Base-by-base conservation (phyloP, 345 rosid species). In the Boechera divaricarpa region DNA sequence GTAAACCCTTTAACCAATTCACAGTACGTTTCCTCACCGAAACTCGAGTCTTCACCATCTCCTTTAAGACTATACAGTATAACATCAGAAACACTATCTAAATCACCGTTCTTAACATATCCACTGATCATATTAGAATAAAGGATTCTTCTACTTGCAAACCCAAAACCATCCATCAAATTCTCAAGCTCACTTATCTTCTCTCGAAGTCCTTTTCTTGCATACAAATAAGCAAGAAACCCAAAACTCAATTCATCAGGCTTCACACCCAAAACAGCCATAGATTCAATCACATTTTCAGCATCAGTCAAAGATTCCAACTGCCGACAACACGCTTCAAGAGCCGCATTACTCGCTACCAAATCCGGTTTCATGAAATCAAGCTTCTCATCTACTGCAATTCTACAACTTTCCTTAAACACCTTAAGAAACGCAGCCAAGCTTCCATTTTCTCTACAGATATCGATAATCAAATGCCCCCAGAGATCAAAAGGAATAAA, bases 161-260 rank as follows among this genome's bases (percentile, higher is more conserved):
- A 87, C 35, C 93, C 90, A 72, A 90, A 89, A 38, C 84, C 86
- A 54, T 48, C 53, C 84, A 92, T 86, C 77, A 91, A 72, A 79
- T 47, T 68, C 75, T 91, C 85, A 44, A 95, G 77, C 83, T 95
- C 96, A 6, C 26, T 41, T 26, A 91, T 83, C 88, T 89, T 95
- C 61, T 86, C 87, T 51, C 64, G 47, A 51, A 85, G 80, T 63
- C 94, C 99, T 63, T 91, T 88, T 6, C 87, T 63, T n/a, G 97
- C 97, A 83, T 89, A 92, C 77, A 95, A 76, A 77, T 95, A 92
- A 74, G 86, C 87, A 68, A 95, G 94, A 81, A 85, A 88, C 63
- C 96, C 97, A 63, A 94, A 88, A 72, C 89, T 89, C 1, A 41
- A 79, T 66, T 88, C 97, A 74, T 89, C 85, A 60, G 97, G 99